Evolutionary conservation across 352 stramenopile genomes (phyloP), one percentile per base, ranked within the genome.

Genomic region (Hyphochytrium catenoides): DNA sequence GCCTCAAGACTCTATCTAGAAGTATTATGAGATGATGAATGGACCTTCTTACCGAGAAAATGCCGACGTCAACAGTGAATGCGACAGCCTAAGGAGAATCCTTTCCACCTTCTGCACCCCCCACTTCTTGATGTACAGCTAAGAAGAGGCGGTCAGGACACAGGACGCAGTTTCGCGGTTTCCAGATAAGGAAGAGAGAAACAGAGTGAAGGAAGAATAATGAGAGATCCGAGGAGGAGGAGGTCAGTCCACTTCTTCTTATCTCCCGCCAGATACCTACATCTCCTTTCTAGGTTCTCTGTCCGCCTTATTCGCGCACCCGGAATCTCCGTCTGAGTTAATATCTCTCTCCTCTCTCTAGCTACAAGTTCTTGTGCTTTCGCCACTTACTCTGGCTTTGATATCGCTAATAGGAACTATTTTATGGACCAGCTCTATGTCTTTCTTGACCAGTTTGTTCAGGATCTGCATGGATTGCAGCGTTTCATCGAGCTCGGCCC

Each of bases 51-150:
- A 82, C n/a, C 58, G 51, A 23, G 51, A 43, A 25, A 78, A 66
- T 3, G 64, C 67, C 2, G 73, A 39, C 19, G 54, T 57, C 23
- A 78, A 54, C 8, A 73, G 43, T 29, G 72, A 70, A 35, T 57
- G 74, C 2, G 78, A 40, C 23, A 82, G 43, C 0, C 60, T 50
- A 0, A 62, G 59, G 41, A 76, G 76, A 12, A 78, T 73, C 35
- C 51, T 57, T 31, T 78, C 62, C 9, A 77, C 57, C 38, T 78
- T 82, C 23, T 74, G 61, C 16, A 56, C 49, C 0, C 67, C 67
- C 67, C 67, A 82, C 2, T 64, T 62, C 47, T 77, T 74, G 26
- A 79, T 73, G 50, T 70, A 76, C 4, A 74, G 51, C 45, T 67
- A 32, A 21, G 11, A 11, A 30, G 11, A n/a, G 12, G 11, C 11